phyloP scores from a whole-genome alignment of 2,329 filamentous ascomycete species.

The Fusarium sp. region DNA sequence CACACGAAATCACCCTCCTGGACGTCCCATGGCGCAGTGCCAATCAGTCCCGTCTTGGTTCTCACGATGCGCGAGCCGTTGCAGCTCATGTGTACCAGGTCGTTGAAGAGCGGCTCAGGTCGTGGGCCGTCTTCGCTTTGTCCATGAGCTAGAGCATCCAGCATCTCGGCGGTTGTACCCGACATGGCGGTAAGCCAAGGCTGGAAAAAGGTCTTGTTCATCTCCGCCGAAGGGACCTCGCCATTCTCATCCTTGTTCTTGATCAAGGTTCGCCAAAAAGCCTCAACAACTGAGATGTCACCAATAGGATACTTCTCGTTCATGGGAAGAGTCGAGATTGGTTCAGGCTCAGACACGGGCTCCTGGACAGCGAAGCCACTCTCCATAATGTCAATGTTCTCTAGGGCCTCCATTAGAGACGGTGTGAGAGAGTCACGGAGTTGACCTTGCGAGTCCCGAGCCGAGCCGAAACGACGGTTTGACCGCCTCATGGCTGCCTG shows the following conservation, averaged over 20 bases:
- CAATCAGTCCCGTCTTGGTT: constrained; percentile 5
- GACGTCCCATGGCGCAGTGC: constrained; percentile 4
- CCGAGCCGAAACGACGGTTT: neutral
- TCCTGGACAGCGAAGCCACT: neutral
- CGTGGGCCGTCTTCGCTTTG: constrained; percentile 2
- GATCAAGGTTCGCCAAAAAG: constrained; percentile 8
- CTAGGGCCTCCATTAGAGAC: constrained; percentile 7
- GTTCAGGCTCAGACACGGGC: neutral
- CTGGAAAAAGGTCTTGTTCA: constrained; percentile 7
- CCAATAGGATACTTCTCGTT: constrained; percentile 9
- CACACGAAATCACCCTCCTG: constrained; percentile 5
- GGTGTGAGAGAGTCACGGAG: constrained; percentile 8
- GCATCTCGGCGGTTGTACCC: constrained; percentile 2
- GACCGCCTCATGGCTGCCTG: neutral
- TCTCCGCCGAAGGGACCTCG: neutral
- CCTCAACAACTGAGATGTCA: constrained; percentile 4
- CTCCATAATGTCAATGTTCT: constrained; percentile 1
- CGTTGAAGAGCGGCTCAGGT: constrained; percentile 15
- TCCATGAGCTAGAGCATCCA: constrained; percentile 7
- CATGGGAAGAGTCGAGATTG: constrained; percentile 1
- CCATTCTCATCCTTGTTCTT: constrained; percentile 16
- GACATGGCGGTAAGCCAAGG: constrained; percentile 5
- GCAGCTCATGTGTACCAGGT: constrained; percentile 12
- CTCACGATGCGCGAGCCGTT: constrained; percentile 10
- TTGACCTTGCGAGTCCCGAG: constrained; percentile 1